Conservation (phyloP, 2,329 filamentous ascomycete genomes). For the Allantophomopsis lycopodina region DNA sequence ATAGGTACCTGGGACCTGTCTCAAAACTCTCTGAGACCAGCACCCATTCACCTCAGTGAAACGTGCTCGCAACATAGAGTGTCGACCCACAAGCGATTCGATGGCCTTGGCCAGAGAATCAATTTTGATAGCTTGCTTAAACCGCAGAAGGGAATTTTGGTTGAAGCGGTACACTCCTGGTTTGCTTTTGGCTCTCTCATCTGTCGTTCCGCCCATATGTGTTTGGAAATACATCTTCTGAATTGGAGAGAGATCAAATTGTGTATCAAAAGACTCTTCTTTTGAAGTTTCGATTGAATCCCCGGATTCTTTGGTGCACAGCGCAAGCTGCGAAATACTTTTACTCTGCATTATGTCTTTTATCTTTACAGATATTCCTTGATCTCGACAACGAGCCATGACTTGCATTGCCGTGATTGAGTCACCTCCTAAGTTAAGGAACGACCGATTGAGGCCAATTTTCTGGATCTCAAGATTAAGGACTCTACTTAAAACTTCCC, state of each 20-base stretch:
- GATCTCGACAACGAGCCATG: constrained; percentile 16
- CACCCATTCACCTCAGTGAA: constrained; percentile 12
- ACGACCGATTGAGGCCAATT: constrained; percentile 24
- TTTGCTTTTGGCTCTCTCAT: constrained; percentile 2
- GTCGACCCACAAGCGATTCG: constrained; percentile 15
- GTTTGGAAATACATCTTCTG: constrained; percentile 8
- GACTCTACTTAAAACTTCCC: constrained; percentile 1
- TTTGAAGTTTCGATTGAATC: not conserved
- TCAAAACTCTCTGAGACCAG: constrained; percentile 9
- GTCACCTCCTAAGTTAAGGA: constrained; percentile 31
- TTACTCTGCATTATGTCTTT: constrained; percentile 5
- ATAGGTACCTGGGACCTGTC: constrained; percentile 1
- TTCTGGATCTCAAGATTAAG: constrained; percentile 4
- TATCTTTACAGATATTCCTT: constrained; percentile 1
- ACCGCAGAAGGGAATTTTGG: constrained; percentile 7
- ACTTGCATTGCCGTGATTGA: constrained; percentile 27
- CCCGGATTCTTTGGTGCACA: not conserved
- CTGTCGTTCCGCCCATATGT: too few species aligned
- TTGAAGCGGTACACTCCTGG: constrained; percentile 7
- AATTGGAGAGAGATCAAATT: constrained; percentile 8
- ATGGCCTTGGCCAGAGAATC: constrained; percentile 10
- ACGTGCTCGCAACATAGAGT: constrained; percentile 23
- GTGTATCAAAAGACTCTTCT: constrained; percentile 2
- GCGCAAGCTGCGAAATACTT: constrained; percentile 4
- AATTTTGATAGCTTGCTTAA: not conserved